Conservation (phyloP, 345 rosid genomes). For the Dipteronia dyeriana region DNA sequence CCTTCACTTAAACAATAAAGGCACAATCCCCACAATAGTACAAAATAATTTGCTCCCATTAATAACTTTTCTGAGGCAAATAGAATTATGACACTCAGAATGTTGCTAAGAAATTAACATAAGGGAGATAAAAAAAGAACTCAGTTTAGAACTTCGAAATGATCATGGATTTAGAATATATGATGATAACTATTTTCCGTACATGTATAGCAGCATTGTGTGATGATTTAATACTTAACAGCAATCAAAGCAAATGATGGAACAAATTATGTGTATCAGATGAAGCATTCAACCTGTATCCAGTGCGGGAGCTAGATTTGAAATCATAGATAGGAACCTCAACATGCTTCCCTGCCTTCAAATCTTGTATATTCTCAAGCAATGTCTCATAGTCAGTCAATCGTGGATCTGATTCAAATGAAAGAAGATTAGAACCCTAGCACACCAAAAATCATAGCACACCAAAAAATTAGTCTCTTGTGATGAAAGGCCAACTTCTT, state of each 20-base stretch:
- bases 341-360: slow-evolving; percentile 73
- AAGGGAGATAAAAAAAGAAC: background rate
- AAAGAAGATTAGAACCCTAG: slow-evolving; percentile 13
- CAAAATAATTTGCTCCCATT: background rate
- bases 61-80: background rate
- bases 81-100: background rate
- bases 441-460: too few relatives aligned
- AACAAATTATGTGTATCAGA: slow-evolving; percentile 12
- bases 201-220: background rate
- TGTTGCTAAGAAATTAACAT: background rate
- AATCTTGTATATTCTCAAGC: slow-evolving; percentile 76
- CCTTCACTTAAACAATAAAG: background rate
- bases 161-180: slow-evolving; percentile 1
- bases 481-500: background rate
- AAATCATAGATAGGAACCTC: slow-evolving; percentile 96
- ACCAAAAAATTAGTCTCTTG: background rate
- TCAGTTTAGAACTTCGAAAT: background rate
- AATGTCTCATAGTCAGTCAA: slow-evolving; percentile 92
- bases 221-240: slow-evolving; percentile 15
- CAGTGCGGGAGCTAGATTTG: slow-evolving; percentile 84
- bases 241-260: slow-evolving; percentile 19
- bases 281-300: slow-evolving; percentile 71
- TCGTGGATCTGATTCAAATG: slow-evolving; percentile 74
- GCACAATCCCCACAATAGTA: background rate
- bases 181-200: background rate